These are phyloP conservation scores for Collybiopsis luxurians DNA, from an alignment of 768 basidiomycete genomes.

Conservation along the genomic window DNA sequence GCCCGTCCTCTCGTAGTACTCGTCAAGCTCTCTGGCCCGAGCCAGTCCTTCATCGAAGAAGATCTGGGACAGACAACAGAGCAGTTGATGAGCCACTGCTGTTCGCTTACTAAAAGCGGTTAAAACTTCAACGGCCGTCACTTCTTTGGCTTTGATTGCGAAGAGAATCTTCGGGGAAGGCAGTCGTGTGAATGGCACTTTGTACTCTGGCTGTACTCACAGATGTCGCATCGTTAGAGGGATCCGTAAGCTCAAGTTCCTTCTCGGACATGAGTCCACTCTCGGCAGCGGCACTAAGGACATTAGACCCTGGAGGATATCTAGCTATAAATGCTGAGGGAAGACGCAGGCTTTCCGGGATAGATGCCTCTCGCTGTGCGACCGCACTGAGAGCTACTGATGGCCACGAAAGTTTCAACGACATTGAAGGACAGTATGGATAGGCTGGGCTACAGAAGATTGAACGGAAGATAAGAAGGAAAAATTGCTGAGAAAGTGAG, in stretches of 20 bases:
- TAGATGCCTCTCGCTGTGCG: slow-evolving; percentile 12
- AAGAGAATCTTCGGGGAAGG: slow-evolving; percentile 12
- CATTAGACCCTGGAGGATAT: slow-evolving; percentile 22
- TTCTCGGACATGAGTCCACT: slow-evolving; percentile 28
- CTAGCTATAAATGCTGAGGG: slow-evolving; percentile 10
- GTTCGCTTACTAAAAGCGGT: slow-evolving; percentile 49
- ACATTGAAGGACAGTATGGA: background rate
- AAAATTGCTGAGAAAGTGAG: too few species aligned
- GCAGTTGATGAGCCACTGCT: slow-evolving; percentile 48
- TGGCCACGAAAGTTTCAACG: background rate
- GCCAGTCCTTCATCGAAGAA: slow-evolving; percentile 41
- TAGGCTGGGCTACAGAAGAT: background rate
- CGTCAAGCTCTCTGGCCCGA: slow-evolving; percentile 40
- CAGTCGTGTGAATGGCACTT: background rate
- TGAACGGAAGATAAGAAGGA: background rate
- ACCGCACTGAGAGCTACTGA: slow-evolving; percentile 14
- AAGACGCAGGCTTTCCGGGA: slow-evolving; percentile 12
- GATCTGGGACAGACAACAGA: slow-evolving; percentile 37
- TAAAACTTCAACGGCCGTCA: slow-evolving; percentile 37
- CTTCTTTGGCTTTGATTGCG: slow-evolving; percentile 24
- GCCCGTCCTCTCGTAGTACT: slow-evolving; percentile 33
- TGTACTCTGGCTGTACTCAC: slow-evolving; percentile 13
- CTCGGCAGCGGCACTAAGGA: slow-evolving; percentile 27
- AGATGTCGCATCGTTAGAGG: slow-evolving; percentile 30
- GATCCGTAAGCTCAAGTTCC: slow-evolving; percentile 31